phyloP scores from a whole-genome alignment of 2,329 filamentous ascomycete genomes.

The Nothopassalora personata region DNA sequence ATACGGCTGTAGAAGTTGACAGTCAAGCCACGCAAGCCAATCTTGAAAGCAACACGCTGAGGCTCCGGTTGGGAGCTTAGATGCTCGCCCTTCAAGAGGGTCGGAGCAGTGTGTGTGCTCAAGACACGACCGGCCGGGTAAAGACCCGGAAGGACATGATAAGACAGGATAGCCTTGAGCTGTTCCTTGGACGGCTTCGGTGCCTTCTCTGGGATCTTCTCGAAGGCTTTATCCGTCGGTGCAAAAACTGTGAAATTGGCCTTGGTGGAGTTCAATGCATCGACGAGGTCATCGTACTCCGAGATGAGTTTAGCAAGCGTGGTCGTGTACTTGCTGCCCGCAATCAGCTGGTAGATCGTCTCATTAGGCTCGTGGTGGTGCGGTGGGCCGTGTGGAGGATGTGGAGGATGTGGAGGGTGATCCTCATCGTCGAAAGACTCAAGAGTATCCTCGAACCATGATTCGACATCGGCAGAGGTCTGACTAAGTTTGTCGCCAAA shows the following conservation, averaged over 20 bases:
- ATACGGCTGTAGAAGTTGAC: slow-evolving; percentile 75
- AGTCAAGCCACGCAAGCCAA: slow-evolving; percentile 58
- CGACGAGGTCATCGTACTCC: slow-evolving; percentile 65
- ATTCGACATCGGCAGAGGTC: slow-evolving; percentile 42
- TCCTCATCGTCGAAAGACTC: slow-evolving; percentile 32
- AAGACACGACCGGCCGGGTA: slow-evolving; percentile 65
- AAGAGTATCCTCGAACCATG: slow-evolving; percentile 41
- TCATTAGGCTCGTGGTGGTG: slow-evolving; percentile 51
- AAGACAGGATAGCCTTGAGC: slow-evolving; percentile 63
- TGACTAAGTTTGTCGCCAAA: slow-evolving; percentile 41
- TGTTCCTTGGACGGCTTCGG: slow-evolving; percentile 64
- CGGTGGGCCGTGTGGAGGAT: slow-evolving; percentile 24
- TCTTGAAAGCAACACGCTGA: slow-evolving; percentile 67
- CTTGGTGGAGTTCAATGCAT: slow-evolving; percentile 67
- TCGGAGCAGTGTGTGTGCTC: slow-evolving; percentile 67
- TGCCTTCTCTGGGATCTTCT: slow-evolving; percentile 53
- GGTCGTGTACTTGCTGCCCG: slow-evolving; percentile 68
- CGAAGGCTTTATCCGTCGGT: slow-evolving; percentile 71
- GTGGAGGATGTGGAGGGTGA: slow-evolving; percentile 19
- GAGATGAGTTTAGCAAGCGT: slow-evolving; percentile 72
- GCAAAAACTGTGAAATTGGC: slow-evolving; percentile 77
- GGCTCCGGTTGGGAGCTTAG: slow-evolving; percentile 56
- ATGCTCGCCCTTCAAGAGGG: slow-evolving; percentile 52
- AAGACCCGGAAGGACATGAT: slow-evolving; percentile 66
- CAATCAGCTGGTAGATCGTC: slow-evolving; percentile 76